Conservation (phyloP, 176 grass and related monocot species). For the Luzula sylvatica region DNA sequence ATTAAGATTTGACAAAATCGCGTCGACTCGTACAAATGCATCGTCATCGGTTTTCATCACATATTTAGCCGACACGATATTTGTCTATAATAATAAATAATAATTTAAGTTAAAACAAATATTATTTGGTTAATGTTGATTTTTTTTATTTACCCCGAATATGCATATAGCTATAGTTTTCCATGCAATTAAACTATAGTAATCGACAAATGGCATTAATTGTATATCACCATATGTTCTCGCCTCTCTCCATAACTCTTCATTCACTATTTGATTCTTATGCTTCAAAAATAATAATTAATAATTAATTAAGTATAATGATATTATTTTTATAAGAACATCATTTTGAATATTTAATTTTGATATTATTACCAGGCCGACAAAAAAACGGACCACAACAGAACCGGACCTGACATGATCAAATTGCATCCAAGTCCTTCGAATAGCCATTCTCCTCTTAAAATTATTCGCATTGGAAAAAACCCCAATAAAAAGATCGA, state of each 20-base stretch:
- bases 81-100: slow-evolving; percentile 40
- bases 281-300: slow-evolving; percentile 42
- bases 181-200: slow-evolving; percentile 95
- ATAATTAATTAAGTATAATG: slow-evolving; percentile 9
- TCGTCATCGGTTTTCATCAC: slow-evolving; percentile 99
- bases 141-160: slow-evolving; percentile 50
- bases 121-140: neutral
- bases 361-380: slow-evolving; percentile 78
- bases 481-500: slow-evolving; percentile 78
- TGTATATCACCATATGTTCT: slow-evolving; percentile 86
- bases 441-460: slow-evolving; percentile 90
- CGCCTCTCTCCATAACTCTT: slow-evolving; percentile 93
- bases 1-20: slow-evolving; percentile 61
- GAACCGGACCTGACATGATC: slow-evolving; percentile 69
- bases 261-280: slow-evolving; percentile 92
- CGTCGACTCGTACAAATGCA: slow-evolving; percentile 97
- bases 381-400: slow-evolving; percentile 80
- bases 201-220: slow-evolving; percentile 98
- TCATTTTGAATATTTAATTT: too few relatives aligned
- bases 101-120: neutral
- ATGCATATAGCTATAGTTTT: slow-evolving; percentile 97
- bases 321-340: too few relatives aligned
- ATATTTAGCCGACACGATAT: slow-evolving; percentile 73
- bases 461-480: slow-evolving; percentile 99
- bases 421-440: slow-evolving; percentile 99